These are phyloP conservation scores for Pseudogymnoascus sp. DNA, from an alignment of 2,329 filamentous ascomycete genomes.

Conservation along the genomic window DNA sequence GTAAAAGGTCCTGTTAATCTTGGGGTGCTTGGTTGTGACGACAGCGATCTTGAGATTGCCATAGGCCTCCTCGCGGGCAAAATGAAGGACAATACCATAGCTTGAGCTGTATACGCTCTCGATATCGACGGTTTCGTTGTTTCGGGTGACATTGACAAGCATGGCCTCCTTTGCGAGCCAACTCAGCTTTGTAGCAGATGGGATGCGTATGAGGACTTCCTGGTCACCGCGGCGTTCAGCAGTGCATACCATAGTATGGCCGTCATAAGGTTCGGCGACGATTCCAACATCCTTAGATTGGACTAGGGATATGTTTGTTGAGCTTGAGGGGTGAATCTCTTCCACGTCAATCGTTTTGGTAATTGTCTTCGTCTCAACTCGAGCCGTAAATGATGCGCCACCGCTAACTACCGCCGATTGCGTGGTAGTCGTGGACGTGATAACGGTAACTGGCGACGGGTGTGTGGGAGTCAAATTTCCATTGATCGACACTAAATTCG, in stretches of 20 bases:
- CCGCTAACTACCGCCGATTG: not conserved
- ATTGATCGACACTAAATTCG: constrained; percentile 18
- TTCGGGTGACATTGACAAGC: constrained; percentile 46
- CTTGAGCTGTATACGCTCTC: constrained; percentile 31
- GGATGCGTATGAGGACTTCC: constrained; percentile 47
- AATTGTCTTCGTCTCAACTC: constrained; percentile 19
- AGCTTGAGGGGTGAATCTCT: constrained; percentile 26
- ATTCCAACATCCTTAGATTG: constrained; percentile 32
- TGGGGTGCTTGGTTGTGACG: constrained; percentile 49
- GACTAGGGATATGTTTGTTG: constrained; percentile 33
- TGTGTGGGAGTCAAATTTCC: constrained; percentile 23
- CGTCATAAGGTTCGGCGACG: constrained; percentile 15
- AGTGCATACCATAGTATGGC: constrained; percentile 34
- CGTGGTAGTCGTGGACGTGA: constrained; percentile 21
- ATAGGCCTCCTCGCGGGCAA: constrained; percentile 46
- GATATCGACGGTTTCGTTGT: constrained; percentile 38
- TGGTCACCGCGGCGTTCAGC: constrained; percentile 39
- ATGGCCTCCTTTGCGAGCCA: constrained; percentile 52
- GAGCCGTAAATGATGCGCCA: not conserved
- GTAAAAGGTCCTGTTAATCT: constrained; percentile 52
- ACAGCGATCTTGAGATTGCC: constrained; percentile 52
- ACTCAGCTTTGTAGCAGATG: constrained; percentile 40
- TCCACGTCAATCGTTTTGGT: constrained; percentile 28
- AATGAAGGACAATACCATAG: constrained; percentile 32
- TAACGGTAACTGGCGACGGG: constrained; percentile 17